A percentile compares a stretch with the other conserved stretches of the same genome.
Evolutionary conservation across 805 yeast genomes (phyloP).

Genomic region (Kazachstania kunashirensis): DNA sequence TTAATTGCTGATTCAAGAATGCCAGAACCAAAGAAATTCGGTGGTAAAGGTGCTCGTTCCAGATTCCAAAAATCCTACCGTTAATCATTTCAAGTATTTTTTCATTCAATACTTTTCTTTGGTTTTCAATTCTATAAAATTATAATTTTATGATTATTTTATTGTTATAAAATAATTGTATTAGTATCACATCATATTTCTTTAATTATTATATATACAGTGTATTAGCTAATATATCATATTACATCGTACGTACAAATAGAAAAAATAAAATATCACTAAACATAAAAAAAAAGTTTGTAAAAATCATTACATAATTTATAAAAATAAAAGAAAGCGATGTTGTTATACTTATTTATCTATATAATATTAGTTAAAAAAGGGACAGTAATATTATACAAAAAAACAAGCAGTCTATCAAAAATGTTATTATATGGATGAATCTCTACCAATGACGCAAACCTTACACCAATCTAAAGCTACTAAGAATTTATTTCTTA

Average conservation of each 20-base stretch:
- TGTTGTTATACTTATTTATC: too few relatives aligned
- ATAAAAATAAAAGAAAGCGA: too few relatives aligned
- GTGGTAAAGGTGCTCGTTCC: slow-evolving; percentile 99
- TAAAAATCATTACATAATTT: too few relatives aligned
- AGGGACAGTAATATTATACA: too few relatives aligned
- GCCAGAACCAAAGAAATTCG: slow-evolving; percentile 99
- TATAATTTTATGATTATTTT: background rate
- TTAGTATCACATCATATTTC: background rate
- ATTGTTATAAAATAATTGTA: slow-evolving; percentile 1
- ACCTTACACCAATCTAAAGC: slow-evolving; percentile 85
- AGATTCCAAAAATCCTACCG: slow-evolving; percentile 99
- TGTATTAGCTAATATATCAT: slow-evolving; percentile 3
- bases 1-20: slow-evolving; percentile 99
- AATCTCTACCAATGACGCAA: slow-evolving; percentile 84
- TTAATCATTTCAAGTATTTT: slow-evolving; percentile 37
- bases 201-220: slow-evolving; percentile 1
- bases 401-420: too few relatives aligned
- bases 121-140: background rate
- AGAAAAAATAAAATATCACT: background rate
- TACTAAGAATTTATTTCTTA: slow-evolving; percentile 80
- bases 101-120: slow-evolving; percentile 1
- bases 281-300: too few relatives aligned
- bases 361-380: too few relatives aligned
- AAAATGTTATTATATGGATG: slow-evolving; percentile 29
- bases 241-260: slow-evolving; percentile 4